phyloP scores from a whole-genome alignment of 192 early-diverging fungal genomes.

The Mortierella claussenii region DNA sequence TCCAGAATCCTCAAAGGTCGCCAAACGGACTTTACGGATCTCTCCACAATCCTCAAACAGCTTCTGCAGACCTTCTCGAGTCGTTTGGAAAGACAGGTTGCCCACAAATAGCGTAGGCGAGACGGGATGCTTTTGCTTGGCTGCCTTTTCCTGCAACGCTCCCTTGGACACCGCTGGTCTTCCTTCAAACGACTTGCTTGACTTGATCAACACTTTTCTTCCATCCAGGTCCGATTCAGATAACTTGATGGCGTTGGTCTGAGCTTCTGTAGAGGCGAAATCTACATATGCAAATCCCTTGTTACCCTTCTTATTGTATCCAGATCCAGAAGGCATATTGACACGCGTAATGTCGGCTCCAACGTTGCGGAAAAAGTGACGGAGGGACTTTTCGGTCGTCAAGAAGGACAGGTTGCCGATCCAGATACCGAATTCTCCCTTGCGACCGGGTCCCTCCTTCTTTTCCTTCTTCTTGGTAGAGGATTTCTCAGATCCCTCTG shows the following conservation, averaged over 20 bases:
- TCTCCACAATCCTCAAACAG: constrained; percentile 70
- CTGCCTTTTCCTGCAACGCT: constrained; percentile 45
- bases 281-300: constrained; percentile 79
- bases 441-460: constrained; percentile 52
- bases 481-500: constrained; percentile 12
- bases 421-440: constrained; percentile 74
- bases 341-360: constrained; percentile 60
- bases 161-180: constrained; percentile 46
- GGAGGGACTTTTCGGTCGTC: constrained; percentile 62
- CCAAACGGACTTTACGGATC: constrained; percentile 74
- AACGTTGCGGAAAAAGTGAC: constrained; percentile 64
- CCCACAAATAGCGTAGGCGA: constrained; percentile 77
- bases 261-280: constrained; percentile 64
- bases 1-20: constrained; percentile 78
- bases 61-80: constrained; percentile 58
- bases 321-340: constrained; percentile 56
- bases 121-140: constrained; percentile 64
- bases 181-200: constrained; percentile 73
- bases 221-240: constrained; percentile 70
- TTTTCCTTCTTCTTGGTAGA: constrained; percentile 45
- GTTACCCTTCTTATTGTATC: constrained; percentile 56
- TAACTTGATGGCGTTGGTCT: constrained; percentile 66
- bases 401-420: constrained; percentile 77
- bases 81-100: constrained; percentile 71
- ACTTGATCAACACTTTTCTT: constrained; percentile 74